Conservation (phyloP, 768 basidiomycete species). For the Galerina sulciceps region DNA sequence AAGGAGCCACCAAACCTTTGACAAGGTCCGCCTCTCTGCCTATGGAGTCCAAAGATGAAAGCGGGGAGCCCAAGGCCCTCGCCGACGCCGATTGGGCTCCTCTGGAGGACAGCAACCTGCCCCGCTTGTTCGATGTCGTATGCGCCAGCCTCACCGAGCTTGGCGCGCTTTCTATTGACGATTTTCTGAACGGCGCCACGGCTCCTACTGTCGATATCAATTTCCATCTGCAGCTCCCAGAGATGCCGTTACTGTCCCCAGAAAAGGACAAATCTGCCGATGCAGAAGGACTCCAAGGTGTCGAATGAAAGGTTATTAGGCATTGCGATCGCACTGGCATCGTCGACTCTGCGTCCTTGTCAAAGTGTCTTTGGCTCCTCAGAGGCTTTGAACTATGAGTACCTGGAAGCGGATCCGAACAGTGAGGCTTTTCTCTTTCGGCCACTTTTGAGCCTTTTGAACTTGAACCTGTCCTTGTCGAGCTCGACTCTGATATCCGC, state of each 20-base stretch:
- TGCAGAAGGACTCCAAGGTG: slow-evolving; percentile 6
- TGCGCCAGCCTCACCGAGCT: slow-evolving; percentile 24
- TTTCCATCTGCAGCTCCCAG: slow-evolving; percentile 24
- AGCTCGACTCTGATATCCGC: background rate
- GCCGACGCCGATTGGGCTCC: slow-evolving; percentile 20
- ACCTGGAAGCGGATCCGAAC: slow-evolving; percentile 41
- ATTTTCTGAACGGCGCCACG: slow-evolving; percentile 26
- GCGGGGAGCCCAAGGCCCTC: background rate
- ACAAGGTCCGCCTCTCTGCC: background rate
- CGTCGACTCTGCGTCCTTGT: slow-evolving; percentile 49
- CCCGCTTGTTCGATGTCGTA: slow-evolving; percentile 27
- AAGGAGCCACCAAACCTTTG: too few relatives aligned
- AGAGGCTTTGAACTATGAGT: slow-evolving; percentile 50
- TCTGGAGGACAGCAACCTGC: slow-evolving; percentile 19
- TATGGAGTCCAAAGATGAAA: slow-evolving; percentile 6
- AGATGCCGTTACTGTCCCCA: slow-evolving; percentile 7
- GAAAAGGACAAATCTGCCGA: slow-evolving; percentile 18
- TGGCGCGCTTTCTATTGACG: slow-evolving; percentile 32
- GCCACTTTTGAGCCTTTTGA: background rate
- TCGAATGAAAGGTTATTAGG: slow-evolving; percentile 5
- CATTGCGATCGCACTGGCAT: slow-evolving; percentile 30
- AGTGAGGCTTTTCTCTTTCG: slow-evolving; percentile 30
- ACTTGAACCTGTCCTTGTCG: background rate
- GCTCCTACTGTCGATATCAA: slow-evolving; percentile 18
- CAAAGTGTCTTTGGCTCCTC: slow-evolving; percentile 44